phyloP scores from a whole-genome alignment of 192 early-diverging fungal genomes.

The Coemansia sp. region DNA sequence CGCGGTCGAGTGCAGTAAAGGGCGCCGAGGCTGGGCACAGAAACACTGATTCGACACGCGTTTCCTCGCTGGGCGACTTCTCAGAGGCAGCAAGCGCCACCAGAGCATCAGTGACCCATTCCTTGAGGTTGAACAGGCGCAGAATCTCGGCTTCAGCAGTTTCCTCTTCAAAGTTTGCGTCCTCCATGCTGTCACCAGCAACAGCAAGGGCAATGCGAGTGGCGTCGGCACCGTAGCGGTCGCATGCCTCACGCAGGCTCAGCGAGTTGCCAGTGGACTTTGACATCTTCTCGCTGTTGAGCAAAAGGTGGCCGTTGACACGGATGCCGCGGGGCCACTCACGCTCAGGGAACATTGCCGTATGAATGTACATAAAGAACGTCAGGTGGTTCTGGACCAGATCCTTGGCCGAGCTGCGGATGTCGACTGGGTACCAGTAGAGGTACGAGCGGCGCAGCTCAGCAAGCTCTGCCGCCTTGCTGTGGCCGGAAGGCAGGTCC shows the following conservation, averaged over 20 bases:
- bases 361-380: slow-evolving; percentile 97
- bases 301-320: slow-evolving; percentile 92
- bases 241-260: slow-evolving; percentile 77
- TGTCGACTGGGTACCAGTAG: slow-evolving; percentile 98
- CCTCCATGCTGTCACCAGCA: slow-evolving; percentile 94
- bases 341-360: slow-evolving; percentile 89
- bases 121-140: slow-evolving; percentile 84
- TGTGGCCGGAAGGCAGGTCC: slow-evolving; percentile 59
- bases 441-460: slow-evolving; percentile 87
- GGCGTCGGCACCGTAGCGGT: slow-evolving; percentile 95
- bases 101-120: slow-evolving; percentile 85
- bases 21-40: slow-evolving; percentile 60
- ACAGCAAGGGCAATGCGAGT: slow-evolving; percentile 94
- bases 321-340: slow-evolving; percentile 90
- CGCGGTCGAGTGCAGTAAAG: slow-evolving; percentile 74
- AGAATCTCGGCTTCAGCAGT: slow-evolving; percentile 96
- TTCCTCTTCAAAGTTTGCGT: slow-evolving; percentile 97
- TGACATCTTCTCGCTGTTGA: slow-evolving; percentile 97
- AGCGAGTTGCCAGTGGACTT: slow-evolving; percentile 98
- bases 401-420: slow-evolving; percentile 97
- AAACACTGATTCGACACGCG: slow-evolving; percentile 40
- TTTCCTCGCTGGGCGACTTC: slow-evolving; percentile 45
- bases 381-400: slow-evolving; percentile 97
- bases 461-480: slow-evolving; percentile 69
- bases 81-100: slow-evolving; percentile 58